These are phyloP conservation scores for Avena sativa DNA, from an alignment of 176 grass and related monocot species.

Conservation along the genomic window DNA sequence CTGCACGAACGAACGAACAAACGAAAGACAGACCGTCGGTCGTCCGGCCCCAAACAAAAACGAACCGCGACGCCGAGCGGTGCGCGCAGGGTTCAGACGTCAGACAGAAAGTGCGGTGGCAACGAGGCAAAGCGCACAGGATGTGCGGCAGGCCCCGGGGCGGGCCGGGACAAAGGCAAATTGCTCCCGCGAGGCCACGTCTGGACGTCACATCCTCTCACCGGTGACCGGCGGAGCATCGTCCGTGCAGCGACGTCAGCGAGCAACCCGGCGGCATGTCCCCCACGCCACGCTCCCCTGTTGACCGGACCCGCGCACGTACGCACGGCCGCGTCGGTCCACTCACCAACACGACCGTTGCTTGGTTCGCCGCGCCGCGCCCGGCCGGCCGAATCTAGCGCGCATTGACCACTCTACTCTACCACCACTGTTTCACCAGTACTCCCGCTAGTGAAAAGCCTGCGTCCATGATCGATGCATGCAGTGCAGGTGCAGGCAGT, in stretches of 20 bases:
- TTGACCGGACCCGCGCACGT: background rate
- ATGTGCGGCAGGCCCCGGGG: no score
- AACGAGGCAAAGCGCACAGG: no score
- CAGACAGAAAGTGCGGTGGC: no score
- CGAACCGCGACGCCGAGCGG: no score
- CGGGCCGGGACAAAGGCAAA: no score
- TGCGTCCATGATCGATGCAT: background rate
- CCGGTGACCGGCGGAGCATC: background rate
- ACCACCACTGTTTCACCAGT: background rate
- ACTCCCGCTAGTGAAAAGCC: background rate
- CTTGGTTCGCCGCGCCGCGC: slow-evolving; percentile 1
- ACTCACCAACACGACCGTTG: slow-evolving; percentile 11
- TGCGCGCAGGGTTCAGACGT: no score
- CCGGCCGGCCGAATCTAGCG: slow-evolving; percentile 19
- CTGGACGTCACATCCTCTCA: background rate
- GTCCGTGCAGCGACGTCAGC: background rate
- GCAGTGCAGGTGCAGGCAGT: background rate
- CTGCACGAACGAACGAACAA: no score
- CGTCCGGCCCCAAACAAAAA: no score
- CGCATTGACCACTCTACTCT: slow-evolving; percentile 10
- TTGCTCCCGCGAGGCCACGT: background rate
- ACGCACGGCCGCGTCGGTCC: background rate
- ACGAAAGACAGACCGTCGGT: no score
- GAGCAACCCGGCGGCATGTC: background rate
- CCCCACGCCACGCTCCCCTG: background rate